Evolutionary conservation across 495 filamentous ascomycete genomes (phyloP).

Genomic region (Neurospora terricola): DNA sequence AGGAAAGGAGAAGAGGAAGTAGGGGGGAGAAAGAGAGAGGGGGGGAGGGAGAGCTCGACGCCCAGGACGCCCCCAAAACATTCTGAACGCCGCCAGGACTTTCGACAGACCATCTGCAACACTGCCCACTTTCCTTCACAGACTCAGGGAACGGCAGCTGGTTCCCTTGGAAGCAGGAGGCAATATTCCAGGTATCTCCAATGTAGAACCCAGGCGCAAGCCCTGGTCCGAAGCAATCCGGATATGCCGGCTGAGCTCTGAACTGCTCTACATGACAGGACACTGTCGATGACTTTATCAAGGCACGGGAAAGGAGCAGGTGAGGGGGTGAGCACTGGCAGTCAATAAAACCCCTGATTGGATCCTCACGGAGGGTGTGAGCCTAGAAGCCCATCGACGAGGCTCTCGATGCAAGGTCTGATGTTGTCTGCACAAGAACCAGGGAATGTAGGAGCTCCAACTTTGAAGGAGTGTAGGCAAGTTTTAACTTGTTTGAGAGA

Average conservation of each 20-base stretch:
- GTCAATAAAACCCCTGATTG: neutral
- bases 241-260: neutral
- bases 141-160: neutral
- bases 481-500: neutral
- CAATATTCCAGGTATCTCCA: accelerated
- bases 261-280: neutral
- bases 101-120: neutral
- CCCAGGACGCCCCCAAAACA: neutral
- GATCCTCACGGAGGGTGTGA: too few relatives aligned
- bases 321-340: neutral
- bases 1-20: too few relatives aligned
- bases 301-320: neutral
- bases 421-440: neutral
- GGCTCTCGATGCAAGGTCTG: too few relatives aligned
- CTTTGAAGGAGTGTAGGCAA: neutral
- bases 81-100: neutral
- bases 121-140: neutral
- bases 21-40: neutral
- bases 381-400: too few relatives aligned
- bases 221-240: neutral
- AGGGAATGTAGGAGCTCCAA: neutral
- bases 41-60: neutral
- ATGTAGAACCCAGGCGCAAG: neutral
- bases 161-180: neutral
- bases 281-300: neutral